Base-by-base conservation (phyloP, 2,329 filamentous ascomycete species). In the Sarocladiaceae sp. region DNA sequence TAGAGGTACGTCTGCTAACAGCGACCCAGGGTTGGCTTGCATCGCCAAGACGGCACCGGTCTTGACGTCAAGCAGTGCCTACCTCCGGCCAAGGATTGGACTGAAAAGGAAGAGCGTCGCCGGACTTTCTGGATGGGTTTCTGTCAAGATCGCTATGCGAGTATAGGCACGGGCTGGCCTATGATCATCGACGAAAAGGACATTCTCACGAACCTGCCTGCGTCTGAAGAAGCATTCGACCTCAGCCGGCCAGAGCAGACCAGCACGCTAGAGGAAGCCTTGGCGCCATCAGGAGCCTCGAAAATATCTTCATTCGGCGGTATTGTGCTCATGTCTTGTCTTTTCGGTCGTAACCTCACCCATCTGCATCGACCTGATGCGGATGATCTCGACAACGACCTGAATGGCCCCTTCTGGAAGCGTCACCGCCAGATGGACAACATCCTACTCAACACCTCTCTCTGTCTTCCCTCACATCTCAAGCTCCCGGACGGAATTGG, bases 111-210 rank as follows among this genome's bases (percentile, higher is more conserved):
- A 71, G 94, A 99, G 66, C 79, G 94, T 58, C 80, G 94, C 50
- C 80, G 94, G 57, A 96, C 91, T 0, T 97, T 97, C 60, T 99
- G 94, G 94, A 87, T 94, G 83, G 83, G 88, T 3, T 97, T 96
- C 63, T 90, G 87, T 60, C 76, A 91, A 56, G 94, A 97, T 64
- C 83, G 94, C 50, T 97, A 96, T 69, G 89, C 91, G 5, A 97
- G 91, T 62, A 94, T 97, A 53, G 94, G 94, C 29, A 97, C 94
- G 2, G 94, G 94, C 6, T 97, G 94, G 94, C 94, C 94, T 1
- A 93, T 97, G 88, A 84, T 82, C 1, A 82, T 97, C 52, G 93
- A 97, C 58, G 94, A 99, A 70, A 82, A 80, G 64, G 94, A 99
- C 73, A 89, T 97, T 58, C 77, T 88, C 72, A 95, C 91, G 22